Conservation (phyloP, 2,329 filamentous ascomycete genomes). For the Grosmannia penicillata region DNA sequence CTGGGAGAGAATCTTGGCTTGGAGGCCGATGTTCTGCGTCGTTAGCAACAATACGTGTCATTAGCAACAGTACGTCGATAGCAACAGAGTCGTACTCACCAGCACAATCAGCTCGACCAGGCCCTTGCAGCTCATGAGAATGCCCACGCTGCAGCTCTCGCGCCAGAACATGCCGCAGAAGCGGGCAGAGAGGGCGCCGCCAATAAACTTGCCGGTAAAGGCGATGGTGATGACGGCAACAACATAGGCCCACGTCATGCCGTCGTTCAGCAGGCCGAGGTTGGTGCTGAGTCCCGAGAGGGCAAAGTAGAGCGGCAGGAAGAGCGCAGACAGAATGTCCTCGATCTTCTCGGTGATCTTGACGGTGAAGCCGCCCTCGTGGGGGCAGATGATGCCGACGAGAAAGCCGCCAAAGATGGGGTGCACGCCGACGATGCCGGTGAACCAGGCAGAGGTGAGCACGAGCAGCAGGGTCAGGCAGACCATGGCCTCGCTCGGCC, state of each 20-base stretch:
- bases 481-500: constrained; percentile 74
- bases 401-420: constrained; percentile 91
- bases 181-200: constrained; percentile 65
- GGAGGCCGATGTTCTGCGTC: constrained; percentile 53
- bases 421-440: constrained; percentile 77
- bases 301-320: constrained; percentile 86
- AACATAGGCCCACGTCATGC: constrained; percentile 81
- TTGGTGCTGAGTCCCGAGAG: constrained; percentile 82
- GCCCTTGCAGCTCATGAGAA: constrained; percentile 93
- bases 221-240: constrained; percentile 69
- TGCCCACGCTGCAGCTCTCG: constrained; percentile 76
- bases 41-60: too few relatives aligned
- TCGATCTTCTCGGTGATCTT: constrained; percentile 90
- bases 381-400: constrained; percentile 76
- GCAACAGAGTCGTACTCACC: constrained; percentile 32
- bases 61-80: too few relatives aligned
- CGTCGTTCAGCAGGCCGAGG: constrained; percentile 66
- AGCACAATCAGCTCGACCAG: constrained; percentile 90
- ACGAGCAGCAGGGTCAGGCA: constrained; percentile 68
- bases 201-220: constrained; percentile 72
- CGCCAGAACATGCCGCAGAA: constrained; percentile 72
- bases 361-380: constrained; percentile 80
- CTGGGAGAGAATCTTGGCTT: constrained; percentile 66
- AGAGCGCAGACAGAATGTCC: constrained; percentile 70
- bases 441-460: constrained; percentile 72